Evolutionary conservation across 148 eudicot species (phyloP).

Genomic region (Chenopodium album): DNA sequence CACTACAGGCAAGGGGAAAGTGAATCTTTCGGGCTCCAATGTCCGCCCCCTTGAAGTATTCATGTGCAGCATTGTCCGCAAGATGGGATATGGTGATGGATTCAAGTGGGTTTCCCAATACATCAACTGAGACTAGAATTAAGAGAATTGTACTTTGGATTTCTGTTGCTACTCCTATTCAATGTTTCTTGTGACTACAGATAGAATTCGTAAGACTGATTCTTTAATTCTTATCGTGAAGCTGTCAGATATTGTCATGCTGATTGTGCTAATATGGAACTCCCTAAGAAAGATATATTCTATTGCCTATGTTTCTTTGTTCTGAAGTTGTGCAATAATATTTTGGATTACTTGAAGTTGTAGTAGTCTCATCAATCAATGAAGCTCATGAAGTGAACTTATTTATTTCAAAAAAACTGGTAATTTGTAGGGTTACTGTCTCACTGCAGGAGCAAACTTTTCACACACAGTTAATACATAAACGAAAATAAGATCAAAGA

Average conservation of each 20-base stretch:
- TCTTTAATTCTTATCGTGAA: conserved; percentile 26
- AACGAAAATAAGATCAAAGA: too few species aligned
- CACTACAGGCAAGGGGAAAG: conserved; percentile 53
- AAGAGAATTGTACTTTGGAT: neutral
- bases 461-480: too few species aligned
- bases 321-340: neutral
- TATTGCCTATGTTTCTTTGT: neutral
- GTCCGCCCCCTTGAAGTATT: conserved; percentile 48
- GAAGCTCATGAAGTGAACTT: too few species aligned
- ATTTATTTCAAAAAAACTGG: too few species aligned
- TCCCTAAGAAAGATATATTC: conserved; percentile 11
- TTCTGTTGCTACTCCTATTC: conserved; percentile 6
- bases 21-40: conserved; percentile 27
- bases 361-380: neutral
- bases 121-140: conserved; percentile 24
- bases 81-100: conserved; percentile 56
- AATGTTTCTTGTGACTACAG: conserved; percentile 19
- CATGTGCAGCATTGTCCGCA: conserved; percentile 55
- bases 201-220: conserved; percentile 25
- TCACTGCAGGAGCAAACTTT: too few species aligned
- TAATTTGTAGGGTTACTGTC: too few species aligned
- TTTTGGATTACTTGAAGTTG: too few species aligned
- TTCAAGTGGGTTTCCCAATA: conserved; percentile 50
- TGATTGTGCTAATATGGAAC: conserved; percentile 14
- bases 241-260: conserved; percentile 7